phyloP scores from a whole-genome alignment of 257 asterid species.

The Phtheirospermum japonicum region DNA sequence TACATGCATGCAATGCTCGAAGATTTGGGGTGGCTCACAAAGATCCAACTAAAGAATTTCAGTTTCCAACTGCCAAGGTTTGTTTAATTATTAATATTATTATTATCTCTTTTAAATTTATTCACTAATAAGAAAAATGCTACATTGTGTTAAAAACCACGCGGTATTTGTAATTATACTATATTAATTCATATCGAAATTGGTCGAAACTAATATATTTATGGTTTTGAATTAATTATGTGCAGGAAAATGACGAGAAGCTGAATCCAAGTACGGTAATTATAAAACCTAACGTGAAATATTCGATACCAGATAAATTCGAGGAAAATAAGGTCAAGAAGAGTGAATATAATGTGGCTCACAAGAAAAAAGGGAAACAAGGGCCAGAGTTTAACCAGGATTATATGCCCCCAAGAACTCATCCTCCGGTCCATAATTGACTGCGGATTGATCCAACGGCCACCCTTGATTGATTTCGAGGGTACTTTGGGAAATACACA shows the following conservation, averaged over 20 bases:
- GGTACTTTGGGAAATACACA: too few relatives aligned
- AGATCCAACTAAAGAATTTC: neutral
- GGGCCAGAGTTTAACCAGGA: constrained; percentile 59
- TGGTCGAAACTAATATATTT: too few relatives aligned
- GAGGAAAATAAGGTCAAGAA: neutral
- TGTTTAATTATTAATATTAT: too few relatives aligned
- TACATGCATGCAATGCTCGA: constrained; percentile 56
- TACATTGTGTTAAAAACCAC: too few relatives aligned
- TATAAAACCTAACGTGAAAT: constrained; percentile 22
- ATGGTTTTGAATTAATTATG: too few relatives aligned
- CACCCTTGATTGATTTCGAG: neutral
- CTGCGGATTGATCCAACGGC: neutral
- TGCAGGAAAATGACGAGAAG: constrained; percentile 37
- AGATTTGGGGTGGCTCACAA: constrained; percentile 21
- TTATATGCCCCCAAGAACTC: constrained; percentile 71
- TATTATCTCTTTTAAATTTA: too few relatives aligned
- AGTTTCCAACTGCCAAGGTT: too few relatives aligned
- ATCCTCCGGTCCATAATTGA: constrained; percentile 58
- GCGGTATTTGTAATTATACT: too few relatives aligned
- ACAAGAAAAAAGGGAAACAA: constrained; percentile 37
- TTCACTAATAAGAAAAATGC: too few relatives aligned
- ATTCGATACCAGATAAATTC: neutral
- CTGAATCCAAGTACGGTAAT: constrained; percentile 29
- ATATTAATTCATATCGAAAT: too few relatives aligned
- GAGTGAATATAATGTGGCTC: neutral